Base-by-base conservation (phyloP, 1,139 yeast species). In the Wickerhamomyces sp. region DNA sequence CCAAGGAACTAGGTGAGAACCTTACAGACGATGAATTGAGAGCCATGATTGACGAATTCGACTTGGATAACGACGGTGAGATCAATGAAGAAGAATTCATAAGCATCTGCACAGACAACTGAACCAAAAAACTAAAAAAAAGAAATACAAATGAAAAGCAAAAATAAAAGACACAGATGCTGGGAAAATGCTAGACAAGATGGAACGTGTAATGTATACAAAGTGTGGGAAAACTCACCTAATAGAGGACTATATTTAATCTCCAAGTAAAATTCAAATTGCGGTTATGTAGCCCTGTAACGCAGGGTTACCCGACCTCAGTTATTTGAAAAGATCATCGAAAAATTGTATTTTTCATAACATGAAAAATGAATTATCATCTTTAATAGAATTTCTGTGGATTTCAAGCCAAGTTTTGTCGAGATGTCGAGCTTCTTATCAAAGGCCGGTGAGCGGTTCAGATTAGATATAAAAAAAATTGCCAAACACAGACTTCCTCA, bases 31-130 rank as follows among this genome's bases (percentile, higher is more conserved):
- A 89, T 44, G 98, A 94, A 55, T 70, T 94, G 41, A 75, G 85
- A 49, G 97, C 97, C 12, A 92, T 94, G 98, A 92, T 94, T 49
- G 97, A 90, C 48, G 98, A 92, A 63, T 94, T 94, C 58, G 99
- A 94, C 63, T 67, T 92, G 43, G 97, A 94, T 60, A 96, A 87
- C 47, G 98, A 94, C 60, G 98, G 97, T 36, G 96, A 86, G 52
- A 89, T 94, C 52, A 84, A 83, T 54, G 94, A 87, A 56, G 92
- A 88, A 48, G 99, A 94, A 66, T 94, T 92, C 61, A 86, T 88
- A 46, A 84, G 86, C 45, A 88, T 90, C 35, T 88, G 96, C 59
- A 80, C 88, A 21, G 96, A 88, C 73, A 64, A 49, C 32, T 44
- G 33, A 46, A 6, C n/a, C 7, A 16, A 16, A 2, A 31, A 14